Evolutionary conservation across 2,329 filamentous ascomycete genomes (phyloP).

Genomic region (Ophiostoma quercus): DNA sequence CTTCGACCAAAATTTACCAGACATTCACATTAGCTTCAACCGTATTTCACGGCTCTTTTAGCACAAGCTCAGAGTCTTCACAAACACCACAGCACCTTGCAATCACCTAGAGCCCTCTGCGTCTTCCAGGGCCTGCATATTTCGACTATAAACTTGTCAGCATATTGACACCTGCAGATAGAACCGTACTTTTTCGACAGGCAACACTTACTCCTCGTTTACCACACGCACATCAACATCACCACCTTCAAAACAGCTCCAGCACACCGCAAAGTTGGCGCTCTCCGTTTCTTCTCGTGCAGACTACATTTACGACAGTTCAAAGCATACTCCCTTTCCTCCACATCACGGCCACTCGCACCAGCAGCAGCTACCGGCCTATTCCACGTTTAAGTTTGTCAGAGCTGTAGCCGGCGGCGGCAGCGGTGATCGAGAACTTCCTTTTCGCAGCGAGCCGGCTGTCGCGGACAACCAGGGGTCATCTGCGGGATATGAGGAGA

Average conservation of each 20-base stretch:
- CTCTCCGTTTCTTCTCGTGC: conserved; percentile 22
- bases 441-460: neutral
- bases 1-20: neutral
- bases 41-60: neutral
- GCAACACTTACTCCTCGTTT: neutral
- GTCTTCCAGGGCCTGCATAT: neutral
- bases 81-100: neutral
- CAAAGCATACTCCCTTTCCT: neutral
- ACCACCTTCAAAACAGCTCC: neutral
- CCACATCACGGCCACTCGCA: neutral
- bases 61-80: neutral
- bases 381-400: neutral
- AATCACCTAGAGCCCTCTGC: neutral
- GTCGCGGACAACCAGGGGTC: neutral
- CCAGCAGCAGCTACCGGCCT: neutral
- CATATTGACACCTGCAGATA: neutral
- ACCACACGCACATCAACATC: neutral
- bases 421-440: neutral
- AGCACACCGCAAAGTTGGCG: conserved; percentile 25
- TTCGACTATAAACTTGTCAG: neutral
- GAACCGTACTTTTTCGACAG: neutral
- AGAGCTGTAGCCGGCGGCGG: neutral
- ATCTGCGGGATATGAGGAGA: neutral
- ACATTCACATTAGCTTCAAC: neutral
- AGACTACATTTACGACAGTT: conserved; percentile 22